Evolutionary conservation across 805 yeast species (phyloP), one percentile per base, ranked within the genome.

Genomic region (Candida berthetii): DNA sequence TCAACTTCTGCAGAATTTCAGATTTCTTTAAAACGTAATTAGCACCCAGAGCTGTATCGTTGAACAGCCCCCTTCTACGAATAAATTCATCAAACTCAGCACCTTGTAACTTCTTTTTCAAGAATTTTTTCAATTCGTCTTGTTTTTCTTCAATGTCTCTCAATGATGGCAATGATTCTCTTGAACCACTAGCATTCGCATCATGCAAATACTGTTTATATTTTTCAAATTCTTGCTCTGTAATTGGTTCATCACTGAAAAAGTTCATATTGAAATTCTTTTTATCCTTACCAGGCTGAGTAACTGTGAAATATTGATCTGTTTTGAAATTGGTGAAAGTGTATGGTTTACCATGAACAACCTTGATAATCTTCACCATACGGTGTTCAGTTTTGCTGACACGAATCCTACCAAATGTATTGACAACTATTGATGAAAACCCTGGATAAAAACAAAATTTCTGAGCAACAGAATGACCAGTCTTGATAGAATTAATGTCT

Each of bases 361-460:
- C 76, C 41, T 76, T 82, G 49, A 81, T 84, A 35, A 93, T 79
- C 56, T 78, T 82, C 38, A 91, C 95, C 77, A 91, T 74, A 53
- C 97, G 74, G 63, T 93, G 91, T 40, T 77, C 75, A 10, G 82
- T 74, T 53, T 70, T 68, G 25, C 82, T 78, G 42, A 93, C 76
- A 58, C 87, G 89, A 42, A 93, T 80, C 49, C 90, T 76, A 29
- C 90, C 95, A 58, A 72, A 87, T 38, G 95, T 80, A 17, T 87
- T 95, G 16, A 74, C 69, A 14, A 87, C 75, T 1, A 75, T 73
- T 16, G 76, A 79, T 36, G 75, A 79, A 60, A 95, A 90, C 28
- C 80, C 89, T 11, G 93, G 90, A 62, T 89, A 82, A 60, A 80
- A 89, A 56, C 90, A 78, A 57, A 71, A 87, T 58, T 82, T 84